Base-by-base conservation (phyloP, 371 early-diverging fungal genomes). In the Mortierella sp. region DNA sequence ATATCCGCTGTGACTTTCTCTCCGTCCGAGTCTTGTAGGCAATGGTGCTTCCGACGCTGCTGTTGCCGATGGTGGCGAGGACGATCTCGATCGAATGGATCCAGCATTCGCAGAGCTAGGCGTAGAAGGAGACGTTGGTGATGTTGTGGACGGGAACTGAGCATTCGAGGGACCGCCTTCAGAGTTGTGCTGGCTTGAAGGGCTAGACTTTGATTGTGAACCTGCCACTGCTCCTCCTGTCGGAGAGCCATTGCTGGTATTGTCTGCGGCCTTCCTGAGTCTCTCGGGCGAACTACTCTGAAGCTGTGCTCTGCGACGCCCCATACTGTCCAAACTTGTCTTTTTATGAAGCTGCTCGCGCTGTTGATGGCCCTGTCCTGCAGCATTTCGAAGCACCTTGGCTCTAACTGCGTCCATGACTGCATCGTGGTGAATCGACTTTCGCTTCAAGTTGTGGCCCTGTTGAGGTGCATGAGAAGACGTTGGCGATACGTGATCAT, bases 341-440 rank as follows among this genome's bases (percentile, higher is more conserved):
- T 54, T 62, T 51, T 63, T 63, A 22, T 48, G 55, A 28, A 48
- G 53, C 27, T 46, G 57, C 28, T 57, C 50, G 0, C 24, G 63
- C 22, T 58, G 46, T 40, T 52, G 52, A 19, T 69, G 70, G 41
- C 31, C 59, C 3, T 64, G 69, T 13, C 63, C 69, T 28, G 34
- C 34, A 7, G 64, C 68, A 46, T 76, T 76, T 27, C 76, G 37
- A 25, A 76, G 48, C 24, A 68, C 76, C 51, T 76, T 76, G 43
- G 76, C 76, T 0, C 76, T 55, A 22, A 76, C 68, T 0, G 76
- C 76, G 40, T 76, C 76, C 76, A 76, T 76, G 44, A 76, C 57
- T 0, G 68, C 76, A 17, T 76, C 76, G 29, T 76, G 76, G n/a
- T 68, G 68, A 54, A 64, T 57, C 24, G 68, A 68, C 48, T 76